Percentiles rank a stretch among this genome's conserved stretches.
Conservation (phyloP, 2,329 filamentous ascomycete genomes). For the Colletotrichum tamarilloi region DNA sequence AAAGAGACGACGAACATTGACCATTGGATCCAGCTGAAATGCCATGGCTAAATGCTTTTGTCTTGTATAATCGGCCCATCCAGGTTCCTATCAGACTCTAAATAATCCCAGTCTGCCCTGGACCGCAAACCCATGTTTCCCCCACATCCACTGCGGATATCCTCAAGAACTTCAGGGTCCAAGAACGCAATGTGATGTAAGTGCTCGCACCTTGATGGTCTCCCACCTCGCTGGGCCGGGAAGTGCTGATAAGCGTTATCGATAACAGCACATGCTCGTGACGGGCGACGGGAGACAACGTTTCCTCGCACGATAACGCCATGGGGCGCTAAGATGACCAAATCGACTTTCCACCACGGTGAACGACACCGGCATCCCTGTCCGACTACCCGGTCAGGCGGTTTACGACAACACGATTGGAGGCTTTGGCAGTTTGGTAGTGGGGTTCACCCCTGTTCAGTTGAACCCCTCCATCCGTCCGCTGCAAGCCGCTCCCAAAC, state of each 20-base stretch:
- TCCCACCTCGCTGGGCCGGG: not conserved
- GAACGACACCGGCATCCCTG: conserved; percentile 14
- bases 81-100: not conserved
- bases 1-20: not conserved
- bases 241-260: not conserved
- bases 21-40: not conserved
- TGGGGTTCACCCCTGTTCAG: not conserved
- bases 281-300: not conserved
- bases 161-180: conserved; percentile 1
- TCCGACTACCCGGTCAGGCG: conserved; percentile 29
- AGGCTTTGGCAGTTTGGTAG: not conserved
- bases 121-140: not conserved
- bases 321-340: conserved; percentile 30
- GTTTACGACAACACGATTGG: conserved; percentile 22
- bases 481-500: conserved; percentile 10
- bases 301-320: conserved; percentile 27
- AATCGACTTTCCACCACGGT: not conserved
- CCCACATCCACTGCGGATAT: not conserved
- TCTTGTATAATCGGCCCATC: conserved; percentile 10
- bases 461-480: not conserved
- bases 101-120: not conserved
- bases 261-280: not conserved
- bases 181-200: not conserved
- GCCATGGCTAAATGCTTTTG: not conserved
- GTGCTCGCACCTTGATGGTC: conserved; percentile 20